A percentile compares a stretch with the other conserved stretches of the same genome.
phyloP scores from a whole-genome alignment of 2,329 filamentous ascomycete species.

The Colletotrichum sp. region DNA sequence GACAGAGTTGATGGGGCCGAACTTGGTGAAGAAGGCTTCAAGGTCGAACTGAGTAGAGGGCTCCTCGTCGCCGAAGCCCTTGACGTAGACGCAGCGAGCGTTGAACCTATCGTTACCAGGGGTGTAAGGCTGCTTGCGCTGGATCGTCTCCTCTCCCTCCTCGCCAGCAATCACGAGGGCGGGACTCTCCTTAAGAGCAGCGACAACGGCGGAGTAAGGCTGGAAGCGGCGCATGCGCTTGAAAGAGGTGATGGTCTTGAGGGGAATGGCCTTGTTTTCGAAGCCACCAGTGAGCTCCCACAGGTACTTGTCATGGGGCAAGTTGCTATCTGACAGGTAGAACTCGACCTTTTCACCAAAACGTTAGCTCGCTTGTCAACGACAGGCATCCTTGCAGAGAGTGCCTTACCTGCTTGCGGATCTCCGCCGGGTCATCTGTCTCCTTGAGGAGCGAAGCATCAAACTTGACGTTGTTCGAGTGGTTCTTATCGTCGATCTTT shows the following conservation, averaged over 20 bases:
- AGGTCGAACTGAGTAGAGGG: slow-evolving; percentile 89
- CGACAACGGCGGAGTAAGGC: slow-evolving; percentile 82
- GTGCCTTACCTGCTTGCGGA: slow-evolving; percentile 76
- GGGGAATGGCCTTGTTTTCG: slow-evolving; percentile 80
- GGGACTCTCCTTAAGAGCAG: slow-evolving; percentile 79
- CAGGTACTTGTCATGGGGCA: slow-evolving; percentile 87
- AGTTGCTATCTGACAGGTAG: slow-evolving; percentile 92
- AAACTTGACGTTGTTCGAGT: slow-evolving; percentile 69
- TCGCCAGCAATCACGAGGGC: slow-evolving; percentile 76
- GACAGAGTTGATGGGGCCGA: slow-evolving; percentile 79
- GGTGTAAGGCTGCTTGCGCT: slow-evolving; percentile 75
- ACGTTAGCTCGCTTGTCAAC: neutral
- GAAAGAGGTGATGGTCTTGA: slow-evolving; percentile 83
- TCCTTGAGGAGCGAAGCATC: slow-evolving; percentile 71
- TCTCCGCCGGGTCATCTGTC: slow-evolving; percentile 78
- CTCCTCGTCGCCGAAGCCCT: slow-evolving; percentile 90
- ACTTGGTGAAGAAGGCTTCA: slow-evolving; percentile 86
- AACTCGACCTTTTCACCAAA: slow-evolving; percentile 75
- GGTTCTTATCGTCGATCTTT: slow-evolving; percentile 41
- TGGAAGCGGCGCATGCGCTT: slow-evolving; percentile 97
- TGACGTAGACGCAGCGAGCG: slow-evolving; percentile 83
- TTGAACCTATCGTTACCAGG: slow-evolving; percentile 70
- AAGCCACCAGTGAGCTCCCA: slow-evolving; percentile 78
- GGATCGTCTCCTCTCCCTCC: slow-evolving; percentile 73
- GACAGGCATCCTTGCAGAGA: neutral